A percentile compares a stretch with the other conserved stretches of the same genome.
Evolutionary conservation across 371 early-diverging fungal genomes (phyloP).

Genomic region (Capniomyces stellatus): DNA sequence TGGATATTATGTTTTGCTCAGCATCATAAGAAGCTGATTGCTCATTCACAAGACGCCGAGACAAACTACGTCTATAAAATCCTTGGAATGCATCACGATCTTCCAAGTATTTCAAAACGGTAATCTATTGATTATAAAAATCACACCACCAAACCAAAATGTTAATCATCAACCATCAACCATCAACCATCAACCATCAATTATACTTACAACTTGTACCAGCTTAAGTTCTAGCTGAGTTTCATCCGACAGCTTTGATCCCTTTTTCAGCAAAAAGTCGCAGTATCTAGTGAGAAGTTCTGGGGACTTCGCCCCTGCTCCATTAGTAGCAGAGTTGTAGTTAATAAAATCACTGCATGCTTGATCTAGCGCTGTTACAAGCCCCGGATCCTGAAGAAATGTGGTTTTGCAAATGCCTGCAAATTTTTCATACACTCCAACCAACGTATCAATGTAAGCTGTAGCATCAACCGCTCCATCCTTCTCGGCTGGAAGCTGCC

Average conservation of each 20-base stretch:
- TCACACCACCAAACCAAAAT: too few relatives aligned
- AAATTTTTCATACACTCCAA: constrained; percentile 14
- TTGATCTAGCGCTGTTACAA: constrained; percentile 77
- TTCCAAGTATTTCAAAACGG: constrained; percentile 75
- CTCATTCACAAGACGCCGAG: constrained; percentile 68
- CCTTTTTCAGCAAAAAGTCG: constrained; percentile 69
- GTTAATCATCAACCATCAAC: too few relatives aligned
- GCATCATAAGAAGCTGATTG: constrained; percentile 64
- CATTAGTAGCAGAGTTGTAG: constrained; percentile 60
- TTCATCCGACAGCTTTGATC: constrained; percentile 46
- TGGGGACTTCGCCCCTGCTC: constrained; percentile 47
- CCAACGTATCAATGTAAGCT: constrained; percentile 55
- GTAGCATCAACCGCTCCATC: constrained; percentile 9
- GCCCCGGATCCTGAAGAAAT: constrained; percentile 57
- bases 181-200: too few relatives aligned
- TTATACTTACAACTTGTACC: constrained; percentile 35
- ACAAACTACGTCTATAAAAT: constrained; percentile 73
- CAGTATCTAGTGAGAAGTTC: constrained; percentile 72
- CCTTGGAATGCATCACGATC: constrained; percentile 91
- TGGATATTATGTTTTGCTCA: constrained; percentile 68
- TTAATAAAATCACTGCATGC: constrained; percentile 88
- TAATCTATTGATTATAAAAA: constrained; percentile 29
- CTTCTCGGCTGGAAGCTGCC: constrained; percentile 50
- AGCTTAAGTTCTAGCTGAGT: constrained; percentile 68
- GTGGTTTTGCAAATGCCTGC: background rate